Evolutionary conservation across 768 basidiomycete species (phyloP), one percentile per base, ranked within the genome.

Genomic region (Mycena kentingensis): DNA sequence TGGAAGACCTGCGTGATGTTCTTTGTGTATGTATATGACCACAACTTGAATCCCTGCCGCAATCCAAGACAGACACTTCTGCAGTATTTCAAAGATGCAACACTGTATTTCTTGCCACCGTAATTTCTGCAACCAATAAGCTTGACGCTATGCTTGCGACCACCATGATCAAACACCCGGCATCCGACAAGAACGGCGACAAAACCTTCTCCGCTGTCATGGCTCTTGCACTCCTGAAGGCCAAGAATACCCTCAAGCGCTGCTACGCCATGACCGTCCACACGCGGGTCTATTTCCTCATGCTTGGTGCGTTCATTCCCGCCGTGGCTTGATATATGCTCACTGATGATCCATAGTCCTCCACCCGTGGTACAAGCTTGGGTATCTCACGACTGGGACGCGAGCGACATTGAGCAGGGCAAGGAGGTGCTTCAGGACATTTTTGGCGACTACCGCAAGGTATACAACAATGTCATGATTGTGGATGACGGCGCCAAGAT

Each of bases 111-210:
- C 54, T 76, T 3, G 60, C 66, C 0, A 60, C 39, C 0, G 68
- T 74, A 3, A 74, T 75, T n/a, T 73, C 71, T 11, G 71, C 67
- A 5, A 72, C 73, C 71, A 70, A 75, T 41, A 42, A 62, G 26
- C 64, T 73, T n/a, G 59, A 75, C 44, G 8, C 24, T 2, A 10
- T 49, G 4, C 37, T 49, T 26, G 46, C 46, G 5, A 48, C 46
- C 18, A 36, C 46, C n/a, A 26, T 48, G 12, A 28, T 48, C 46
- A 36, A 67, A 38, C 2, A 39, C 49, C 31, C 61, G 32, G 12
- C 44, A n/a, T n/a, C n/a, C n/a, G n/a, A n/a, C n/a, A n/a, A n/a
- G n/a, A n/a, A n/a, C 5, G 44, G 59, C 24, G 19, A 38, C 12
- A 42, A 49, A 4, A 19, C 10, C 2, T 65, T 55, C 36, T 32